These are phyloP conservation scores for Chrysosporium keratinophilum DNA, from an alignment of 2,329 filamentous ascomycete genomes.

Conservation along the genomic window DNA sequence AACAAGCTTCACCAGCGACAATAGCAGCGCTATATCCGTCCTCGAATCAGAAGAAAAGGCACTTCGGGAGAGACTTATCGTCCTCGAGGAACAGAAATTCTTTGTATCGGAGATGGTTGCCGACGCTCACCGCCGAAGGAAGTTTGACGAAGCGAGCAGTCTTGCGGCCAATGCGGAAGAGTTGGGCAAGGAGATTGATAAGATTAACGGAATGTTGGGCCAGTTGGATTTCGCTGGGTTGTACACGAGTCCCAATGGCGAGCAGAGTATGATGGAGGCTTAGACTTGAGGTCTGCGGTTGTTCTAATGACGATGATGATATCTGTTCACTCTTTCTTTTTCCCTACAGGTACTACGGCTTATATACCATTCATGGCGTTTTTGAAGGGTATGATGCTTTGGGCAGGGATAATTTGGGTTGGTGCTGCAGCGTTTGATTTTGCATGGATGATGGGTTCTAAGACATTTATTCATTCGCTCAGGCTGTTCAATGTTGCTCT, in stretches of 20 bases:
- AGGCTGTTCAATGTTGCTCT: too few relatives aligned
- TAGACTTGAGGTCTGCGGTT: not conserved
- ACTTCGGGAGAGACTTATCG: slow-evolving; percentile 65
- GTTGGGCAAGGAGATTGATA: slow-evolving; percentile 65
- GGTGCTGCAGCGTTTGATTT: too few relatives aligned
- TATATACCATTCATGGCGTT: too few relatives aligned
- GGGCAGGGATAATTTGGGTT: too few relatives aligned
- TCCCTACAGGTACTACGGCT: too few relatives aligned
- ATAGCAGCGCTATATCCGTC: slow-evolving; percentile 50
- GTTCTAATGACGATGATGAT: not conserved
- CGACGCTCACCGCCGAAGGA: slow-evolving; percentile 61
- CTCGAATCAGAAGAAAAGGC: slow-evolving; percentile 77
- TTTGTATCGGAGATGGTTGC: slow-evolving; percentile 79
- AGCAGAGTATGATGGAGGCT: not conserved
- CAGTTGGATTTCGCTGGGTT: slow-evolving; percentile 54
- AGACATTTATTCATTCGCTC: too few relatives aligned
- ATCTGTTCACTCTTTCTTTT: not conserved
- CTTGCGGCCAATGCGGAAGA: slow-evolving; percentile 73
- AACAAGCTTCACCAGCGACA: slow-evolving; percentile 44
- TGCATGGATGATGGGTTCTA: too few relatives aligned
- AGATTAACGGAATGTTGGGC: slow-evolving; percentile 53
- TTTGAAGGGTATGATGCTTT: too few relatives aligned
- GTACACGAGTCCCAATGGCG: slow-evolving; percentile 27
- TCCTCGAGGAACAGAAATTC: slow-evolving; percentile 85
- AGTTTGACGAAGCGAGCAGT: slow-evolving; percentile 78